These are phyloP conservation scores for Ananas comosus DNA, from an alignment of 176 grass and related monocot genomes.

Conservation along the genomic window DNA sequence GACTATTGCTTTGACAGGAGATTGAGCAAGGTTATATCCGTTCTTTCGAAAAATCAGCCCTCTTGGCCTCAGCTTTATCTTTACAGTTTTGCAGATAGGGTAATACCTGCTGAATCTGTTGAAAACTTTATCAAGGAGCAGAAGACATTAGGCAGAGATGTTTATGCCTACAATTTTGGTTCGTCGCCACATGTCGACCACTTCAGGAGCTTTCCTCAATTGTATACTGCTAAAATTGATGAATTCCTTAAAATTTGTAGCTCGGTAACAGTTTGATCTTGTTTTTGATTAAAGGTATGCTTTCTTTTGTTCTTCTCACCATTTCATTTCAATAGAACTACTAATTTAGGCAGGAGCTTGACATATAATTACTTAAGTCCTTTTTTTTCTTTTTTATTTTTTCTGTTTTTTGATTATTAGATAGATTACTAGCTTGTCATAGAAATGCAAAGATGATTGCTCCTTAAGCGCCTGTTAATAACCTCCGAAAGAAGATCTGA, in stretches of 20 bases:
- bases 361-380: no score
- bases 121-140: slow-evolving; percentile 68
- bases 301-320: no score
- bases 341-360: no score
- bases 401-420: no score
- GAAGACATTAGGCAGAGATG: slow-evolving; percentile 42
- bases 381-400: no score
- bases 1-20: slow-evolving; percentile 41
- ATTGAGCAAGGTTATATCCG: slow-evolving; percentile 39
- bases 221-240: slow-evolving; percentile 72
- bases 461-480: no score
- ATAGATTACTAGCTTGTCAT: no score
- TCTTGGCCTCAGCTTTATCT: slow-evolving; percentile 85
- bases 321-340: no score
- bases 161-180: slow-evolving; percentile 66
- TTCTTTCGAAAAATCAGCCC: slow-evolving; percentile 67
- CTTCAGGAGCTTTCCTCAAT: slow-evolving; percentile 70
- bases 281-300: no score
- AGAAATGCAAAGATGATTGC: no score
- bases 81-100: slow-evolving; percentile 73
- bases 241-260: slow-evolving; percentile 60
- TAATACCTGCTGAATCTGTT: slow-evolving; percentile 52
- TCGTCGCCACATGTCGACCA: slow-evolving; percentile 89
- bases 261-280: slow-evolving; percentile 26
- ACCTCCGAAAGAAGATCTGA: no score